phyloP scores from a whole-genome alignment of 176 grass and related monocot species.

The Bothriochloa decipiens region DNA sequence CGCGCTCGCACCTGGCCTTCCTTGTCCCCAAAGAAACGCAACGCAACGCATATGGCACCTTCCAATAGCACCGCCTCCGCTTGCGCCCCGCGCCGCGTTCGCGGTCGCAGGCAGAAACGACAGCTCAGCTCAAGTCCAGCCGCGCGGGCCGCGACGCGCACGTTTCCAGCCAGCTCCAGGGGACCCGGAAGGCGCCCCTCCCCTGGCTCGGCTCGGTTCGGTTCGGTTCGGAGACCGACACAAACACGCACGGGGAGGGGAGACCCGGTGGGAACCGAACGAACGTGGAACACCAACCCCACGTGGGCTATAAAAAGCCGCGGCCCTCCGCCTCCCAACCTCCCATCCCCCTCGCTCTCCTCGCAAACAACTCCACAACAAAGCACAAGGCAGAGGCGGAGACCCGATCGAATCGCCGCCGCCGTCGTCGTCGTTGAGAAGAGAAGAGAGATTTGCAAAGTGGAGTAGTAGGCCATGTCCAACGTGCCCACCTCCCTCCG shows the following conservation, averaged over 20 bases:
- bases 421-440: not conserved
- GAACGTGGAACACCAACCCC: not conserved
- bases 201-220: no score
- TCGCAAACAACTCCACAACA: not conserved
- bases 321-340: not conserved
- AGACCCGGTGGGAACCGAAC: not conserved
- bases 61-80: not conserved
- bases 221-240: not conserved
- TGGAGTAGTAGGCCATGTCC: slow-evolving; percentile 56
- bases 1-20: not conserved
- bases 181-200: no score
- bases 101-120: no score
- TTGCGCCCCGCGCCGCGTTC: not conserved
- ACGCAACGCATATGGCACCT: not conserved
- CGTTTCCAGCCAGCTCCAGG: no score
- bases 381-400: no score
- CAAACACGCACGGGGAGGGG: not conserved
- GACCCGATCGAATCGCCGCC: not conserved
- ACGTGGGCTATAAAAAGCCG: slow-evolving; percentile 46
- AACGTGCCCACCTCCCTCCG: slow-evolving; percentile 77
- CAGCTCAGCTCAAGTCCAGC: not conserved
- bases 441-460: not conserved
- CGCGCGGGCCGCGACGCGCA: not conserved
- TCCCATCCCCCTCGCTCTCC: slow-evolving; percentile 5
- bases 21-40: not conserved